Evolutionary conservation across 1,139 yeast species (phyloP).

Genomic region (Lodderomyces oxycetoniae): DNA sequence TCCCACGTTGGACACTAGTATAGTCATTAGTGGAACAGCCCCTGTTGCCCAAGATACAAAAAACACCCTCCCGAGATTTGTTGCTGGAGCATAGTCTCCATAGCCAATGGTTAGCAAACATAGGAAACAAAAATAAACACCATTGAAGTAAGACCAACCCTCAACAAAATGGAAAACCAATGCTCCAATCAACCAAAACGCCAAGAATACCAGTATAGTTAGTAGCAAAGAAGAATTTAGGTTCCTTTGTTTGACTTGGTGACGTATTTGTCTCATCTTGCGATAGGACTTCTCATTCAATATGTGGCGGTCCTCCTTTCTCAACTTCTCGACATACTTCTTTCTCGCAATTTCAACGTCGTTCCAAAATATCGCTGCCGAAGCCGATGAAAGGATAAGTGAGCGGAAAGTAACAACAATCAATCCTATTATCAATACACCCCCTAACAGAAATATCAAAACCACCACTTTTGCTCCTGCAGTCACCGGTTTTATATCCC

Average conservation of each 20-base stretch:
- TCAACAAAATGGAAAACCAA: constrained; percentile 55
- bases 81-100: constrained; percentile 65
- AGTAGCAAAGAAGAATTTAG: constrained; percentile 30
- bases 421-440: constrained; percentile 68
- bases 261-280: constrained; percentile 48
- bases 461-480: constrained; percentile 53
- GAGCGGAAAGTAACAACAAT: constrained; percentile 65
- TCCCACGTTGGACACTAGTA: constrained; percentile 66
- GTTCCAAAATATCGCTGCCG: constrained; percentile 64
- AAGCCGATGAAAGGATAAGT: constrained; percentile 54
- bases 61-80: constrained; percentile 64
- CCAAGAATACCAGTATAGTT: constrained; percentile 44
- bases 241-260: constrained; percentile 29
- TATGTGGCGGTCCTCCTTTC: constrained; percentile 17
- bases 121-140: constrained; percentile 68
- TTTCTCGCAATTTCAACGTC: constrained; percentile 40
- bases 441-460: constrained; percentile 60
- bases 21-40: constrained; percentile 86
- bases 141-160: constrained; percentile 64
- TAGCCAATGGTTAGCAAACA: constrained; percentile 80
- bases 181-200: constrained; percentile 72
- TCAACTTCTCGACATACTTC: constrained; percentile 16
- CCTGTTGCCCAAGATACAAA: constrained; percentile 75
- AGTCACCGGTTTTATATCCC: constrained; percentile 58
- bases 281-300: constrained; percentile 45